Conservation (phyloP, 768 basidiomycete species). For the Tricholoma sp. region DNA sequence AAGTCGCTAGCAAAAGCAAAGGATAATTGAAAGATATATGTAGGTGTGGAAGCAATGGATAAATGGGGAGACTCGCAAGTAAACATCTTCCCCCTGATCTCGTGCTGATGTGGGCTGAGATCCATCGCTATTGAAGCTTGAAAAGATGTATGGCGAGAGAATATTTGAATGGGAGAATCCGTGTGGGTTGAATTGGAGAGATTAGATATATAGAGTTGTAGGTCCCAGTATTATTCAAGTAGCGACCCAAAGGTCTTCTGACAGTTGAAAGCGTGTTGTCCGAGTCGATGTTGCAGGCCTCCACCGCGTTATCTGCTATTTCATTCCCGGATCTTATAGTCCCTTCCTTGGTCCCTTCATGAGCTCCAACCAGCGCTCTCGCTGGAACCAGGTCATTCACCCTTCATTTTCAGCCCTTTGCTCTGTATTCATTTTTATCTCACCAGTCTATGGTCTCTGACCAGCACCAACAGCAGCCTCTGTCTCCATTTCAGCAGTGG, state of each 20-base stretch:
- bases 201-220: slow-evolving; percentile 5
- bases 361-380: no score
- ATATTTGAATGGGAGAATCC: no score
- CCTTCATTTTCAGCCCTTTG: no score
- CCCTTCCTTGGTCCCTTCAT: background rate
- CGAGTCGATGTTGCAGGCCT: slow-evolving; percentile 13
- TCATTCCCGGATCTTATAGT: slow-evolving; percentile 7
- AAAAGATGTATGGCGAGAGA: no score
- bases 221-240: slow-evolving; percentile 6
- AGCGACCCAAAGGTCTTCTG: slow-evolving; percentile 15
- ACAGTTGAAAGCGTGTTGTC: slow-evolving; percentile 15
- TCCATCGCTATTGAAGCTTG: no score
- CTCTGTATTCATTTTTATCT: background rate
- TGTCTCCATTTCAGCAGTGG: slow-evolving; percentile 27
- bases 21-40: background rate
- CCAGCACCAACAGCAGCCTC: slow-evolving; percentile 7
- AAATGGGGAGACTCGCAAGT: background rate
- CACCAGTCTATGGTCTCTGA: slow-evolving; percentile 6
- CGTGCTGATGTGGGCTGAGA: background rate
- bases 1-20: background rate
- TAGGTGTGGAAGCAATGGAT: no score
- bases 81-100: background rate
- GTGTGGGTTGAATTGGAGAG: background rate
- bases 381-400: no score
- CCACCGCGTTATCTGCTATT: slow-evolving; percentile 7